Base-by-base conservation (phyloP, 2,329 filamentous ascomycete species). In the Chaetomium olivaceum region DNA sequence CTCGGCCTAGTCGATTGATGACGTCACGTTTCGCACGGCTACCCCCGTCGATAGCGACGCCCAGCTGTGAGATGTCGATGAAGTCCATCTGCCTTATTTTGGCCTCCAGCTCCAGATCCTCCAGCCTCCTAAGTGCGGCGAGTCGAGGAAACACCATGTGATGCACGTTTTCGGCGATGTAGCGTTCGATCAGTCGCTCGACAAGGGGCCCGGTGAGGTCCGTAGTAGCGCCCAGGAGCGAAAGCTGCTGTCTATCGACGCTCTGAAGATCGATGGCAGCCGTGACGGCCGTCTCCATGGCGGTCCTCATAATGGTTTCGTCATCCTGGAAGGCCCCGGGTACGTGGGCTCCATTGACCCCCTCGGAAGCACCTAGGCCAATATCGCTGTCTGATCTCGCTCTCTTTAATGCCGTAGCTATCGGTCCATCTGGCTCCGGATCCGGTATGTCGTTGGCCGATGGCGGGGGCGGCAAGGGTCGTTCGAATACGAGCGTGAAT, bases 171-270 rank as follows among this genome's bases (percentile, higher is more conserved):
- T 98, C 95, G 0, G 92, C 88, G 51, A 99, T 88, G 77, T 99
- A 97, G 57, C 93, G 89, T 77, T 99, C 95, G 70, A 99, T 97
- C 73, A 99, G 83, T 67, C 91, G 89, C 79, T 99, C 96, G 1
- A 99, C 93, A 9, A 96, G 80, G 1, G 93, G 92, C 0, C 95
- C 94, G 0, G 95, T 98, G 60, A 99, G 80, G 74, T 97, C 93
- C 2, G 96, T 99, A 1, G 93, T 97, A 4, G 93, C 91, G 21
- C 93, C 95, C 4, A 99, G 83, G 43, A 96, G 83, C 3, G 94
- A 97, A 31, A 99, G 81, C 73, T 98, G 95, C 73, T 96, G 92
- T 76, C 97, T 97, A 76, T 99, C 95, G 6, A 99, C 94, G 66
- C 89, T 89, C 73, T 98, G 94, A 71, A 99, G 83, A 73, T 99